phyloP scores from a whole-genome alignment of 2,329 filamentous ascomycete genomes.

The Ophiostoma perfectum region DNA sequence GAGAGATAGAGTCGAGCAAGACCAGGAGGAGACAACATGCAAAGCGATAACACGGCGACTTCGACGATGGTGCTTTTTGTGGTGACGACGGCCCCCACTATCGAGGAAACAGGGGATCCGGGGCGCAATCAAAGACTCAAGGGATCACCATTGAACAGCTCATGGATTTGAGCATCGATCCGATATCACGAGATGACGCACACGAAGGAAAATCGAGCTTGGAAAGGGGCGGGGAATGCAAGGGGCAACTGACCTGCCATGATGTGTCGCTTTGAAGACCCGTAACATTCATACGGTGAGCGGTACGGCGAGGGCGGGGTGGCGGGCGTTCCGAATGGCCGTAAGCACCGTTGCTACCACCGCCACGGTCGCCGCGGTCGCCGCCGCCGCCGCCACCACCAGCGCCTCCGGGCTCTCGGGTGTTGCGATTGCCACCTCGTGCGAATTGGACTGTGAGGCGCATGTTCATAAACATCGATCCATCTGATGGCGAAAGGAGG shows the following conservation, averaged over 20 bases:
- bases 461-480: conserved; percentile 96
- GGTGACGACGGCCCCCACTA: background rate
- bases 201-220: background rate
- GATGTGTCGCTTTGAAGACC: conserved; percentile 97
- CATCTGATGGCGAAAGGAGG: conserved; percentile 58
- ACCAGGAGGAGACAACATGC: conserved; percentile 2
- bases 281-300: conserved; percentile 94
- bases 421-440: conserved; percentile 61
- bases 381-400: background rate
- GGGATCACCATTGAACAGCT: background rate
- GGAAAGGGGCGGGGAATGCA: conserved; percentile 9
- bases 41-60: background rate
- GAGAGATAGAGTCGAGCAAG: background rate
- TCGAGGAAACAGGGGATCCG: background rate
- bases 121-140: background rate
- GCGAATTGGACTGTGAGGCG: conserved; percentile 97
- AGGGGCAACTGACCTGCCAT: conserved; percentile 88
- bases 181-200: background rate
- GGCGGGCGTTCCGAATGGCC: conserved; percentile 52
- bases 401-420: conserved; percentile 38
- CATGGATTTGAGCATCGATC: background rate
- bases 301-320: conserved; percentile 82
- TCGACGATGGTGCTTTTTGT: background rate
- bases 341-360: conserved; percentile 35
- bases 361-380: conserved; percentile 4